These are phyloP conservation scores for Oryza glumipatula DNA, from an alignment of 176 grass and related monocot species.

Conservation along the genomic window DNA sequence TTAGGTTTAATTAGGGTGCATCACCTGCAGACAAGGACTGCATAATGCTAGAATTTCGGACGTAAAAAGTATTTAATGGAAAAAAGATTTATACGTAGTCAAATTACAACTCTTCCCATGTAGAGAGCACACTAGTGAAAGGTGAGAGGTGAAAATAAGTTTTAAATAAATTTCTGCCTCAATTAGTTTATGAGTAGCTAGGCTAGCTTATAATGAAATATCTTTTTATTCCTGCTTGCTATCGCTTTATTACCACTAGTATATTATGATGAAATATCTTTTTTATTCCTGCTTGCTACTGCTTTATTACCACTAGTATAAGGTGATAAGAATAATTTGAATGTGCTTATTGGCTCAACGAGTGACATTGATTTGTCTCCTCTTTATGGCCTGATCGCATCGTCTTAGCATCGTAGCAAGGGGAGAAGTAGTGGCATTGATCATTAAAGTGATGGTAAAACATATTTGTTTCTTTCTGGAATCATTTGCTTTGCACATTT, in stretches of 20 bases:
- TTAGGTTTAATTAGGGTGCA: background rate
- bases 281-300: background rate
- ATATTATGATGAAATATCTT: background rate
- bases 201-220: background rate
- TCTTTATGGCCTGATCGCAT: background rate
- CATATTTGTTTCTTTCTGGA: background rate
- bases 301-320: background rate
- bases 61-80: background rate
- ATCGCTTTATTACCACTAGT: background rate
- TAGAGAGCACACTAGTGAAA: too few species aligned
- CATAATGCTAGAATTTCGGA: background rate
- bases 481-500: background rate
- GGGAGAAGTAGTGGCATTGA: background rate
- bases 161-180: background rate
- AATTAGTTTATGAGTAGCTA: background rate
- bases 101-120: background rate
- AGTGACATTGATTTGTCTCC: background rate
- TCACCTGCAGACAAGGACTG: background rate
- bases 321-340: background rate
- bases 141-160: background rate
- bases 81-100: background rate
- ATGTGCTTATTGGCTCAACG: background rate
- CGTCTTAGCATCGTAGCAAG: background rate
- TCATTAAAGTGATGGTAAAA: background rate
- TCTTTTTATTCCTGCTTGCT: background rate